A percentile compares a stretch with the other conserved stretches of the same genome.
Evolutionary conservation across 2,329 filamentous ascomycete genomes (phyloP).

Genomic region (Sporothrix sp.): DNA sequence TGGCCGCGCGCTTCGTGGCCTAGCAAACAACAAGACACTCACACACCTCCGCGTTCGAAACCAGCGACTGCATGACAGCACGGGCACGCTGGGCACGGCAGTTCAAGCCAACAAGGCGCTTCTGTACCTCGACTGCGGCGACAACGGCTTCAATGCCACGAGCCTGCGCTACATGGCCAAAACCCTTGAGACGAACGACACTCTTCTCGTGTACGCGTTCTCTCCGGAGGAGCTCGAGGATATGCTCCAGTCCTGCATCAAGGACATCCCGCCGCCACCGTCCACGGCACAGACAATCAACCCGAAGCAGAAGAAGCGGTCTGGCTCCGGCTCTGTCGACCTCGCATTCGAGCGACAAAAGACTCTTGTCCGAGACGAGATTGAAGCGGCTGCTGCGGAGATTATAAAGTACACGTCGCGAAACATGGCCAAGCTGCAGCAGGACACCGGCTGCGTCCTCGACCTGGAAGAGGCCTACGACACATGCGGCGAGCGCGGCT

Average conservation of each 20-base stretch:
- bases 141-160: slow-evolving; percentile 45
- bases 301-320: slow-evolving; percentile 14
- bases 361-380: slow-evolving; percentile 10
- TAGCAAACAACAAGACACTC: slow-evolving; percentile 24
- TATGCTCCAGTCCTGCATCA: slow-evolving; percentile 19
- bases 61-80: slow-evolving; percentile 45
- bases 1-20: slow-evolving; percentile 34
- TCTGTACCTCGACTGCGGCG: slow-evolving; percentile 43
- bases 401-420: slow-evolving; percentile 20
- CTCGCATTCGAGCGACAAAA: slow-evolving; percentile 18
- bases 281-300: slow-evolving; percentile 1
- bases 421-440: slow-evolving; percentile 21
- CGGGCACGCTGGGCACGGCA: slow-evolving; percentile 41
- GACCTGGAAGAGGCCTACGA: slow-evolving; percentile 21
- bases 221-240: slow-evolving; percentile 21
- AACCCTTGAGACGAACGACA: slow-evolving; percentile 33
- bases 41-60: slow-evolving; percentile 45
- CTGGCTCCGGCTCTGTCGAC: slow-evolving; percentile 9
- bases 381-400: slow-evolving; percentile 16
- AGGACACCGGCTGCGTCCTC: slow-evolving; percentile 19
- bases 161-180: slow-evolving; percentile 38
- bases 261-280: slow-evolving; percentile 17
- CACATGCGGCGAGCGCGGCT: slow-evolving; percentile 18
- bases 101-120: slow-evolving; percentile 40
- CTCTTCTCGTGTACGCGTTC: slow-evolving; percentile 35